Evolutionary conservation across 2,329 filamentous ascomycete genomes (phyloP).

Genomic region (Pseudonectria buxi): DNA sequence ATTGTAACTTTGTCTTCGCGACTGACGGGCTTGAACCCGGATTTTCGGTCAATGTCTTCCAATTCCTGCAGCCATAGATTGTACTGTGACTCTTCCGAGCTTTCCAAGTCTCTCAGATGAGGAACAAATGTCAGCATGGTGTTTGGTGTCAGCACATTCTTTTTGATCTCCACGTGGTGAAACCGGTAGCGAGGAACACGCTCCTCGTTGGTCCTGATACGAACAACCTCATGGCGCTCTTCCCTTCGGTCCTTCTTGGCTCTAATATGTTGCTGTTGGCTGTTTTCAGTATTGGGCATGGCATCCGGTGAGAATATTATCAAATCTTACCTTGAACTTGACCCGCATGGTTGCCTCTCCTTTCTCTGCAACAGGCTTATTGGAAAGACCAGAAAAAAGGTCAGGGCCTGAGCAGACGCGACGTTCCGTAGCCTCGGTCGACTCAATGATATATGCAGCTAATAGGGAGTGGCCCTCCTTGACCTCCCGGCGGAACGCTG

Average conservation of each 20-base stretch:
- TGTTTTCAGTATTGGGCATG: constrained; percentile 10
- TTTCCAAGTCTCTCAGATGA: constrained; percentile 50
- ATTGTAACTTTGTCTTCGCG: constrained; percentile 44
- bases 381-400: constrained; percentile 40
- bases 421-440: constrained; percentile 34
- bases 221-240: constrained; percentile 33
- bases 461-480: constrained; percentile 39
- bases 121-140: constrained; percentile 55
- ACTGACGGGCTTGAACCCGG: constrained; percentile 49
- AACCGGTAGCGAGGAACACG: constrained; percentile 53
- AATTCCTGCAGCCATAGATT: constrained; percentile 51
- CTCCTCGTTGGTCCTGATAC: constrained; percentile 43
- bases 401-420: constrained; percentile 37
- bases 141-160: constrained; percentile 53
- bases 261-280: constrained; percentile 36
- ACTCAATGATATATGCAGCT: constrained; percentile 38
- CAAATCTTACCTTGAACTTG: constrained; percentile 43
- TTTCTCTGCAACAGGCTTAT: constrained; percentile 28
- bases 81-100: constrained; percentile 49
- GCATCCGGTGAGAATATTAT: background rate
- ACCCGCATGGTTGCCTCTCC: constrained; percentile 39
- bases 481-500: constrained; percentile 36
- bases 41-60: constrained; percentile 50
- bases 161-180: constrained; percentile 53
- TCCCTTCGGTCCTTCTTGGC: constrained; percentile 40